Conservation (phyloP, 495 filamentous ascomycete genomes). For the Lichenothelia convexa region DNA sequence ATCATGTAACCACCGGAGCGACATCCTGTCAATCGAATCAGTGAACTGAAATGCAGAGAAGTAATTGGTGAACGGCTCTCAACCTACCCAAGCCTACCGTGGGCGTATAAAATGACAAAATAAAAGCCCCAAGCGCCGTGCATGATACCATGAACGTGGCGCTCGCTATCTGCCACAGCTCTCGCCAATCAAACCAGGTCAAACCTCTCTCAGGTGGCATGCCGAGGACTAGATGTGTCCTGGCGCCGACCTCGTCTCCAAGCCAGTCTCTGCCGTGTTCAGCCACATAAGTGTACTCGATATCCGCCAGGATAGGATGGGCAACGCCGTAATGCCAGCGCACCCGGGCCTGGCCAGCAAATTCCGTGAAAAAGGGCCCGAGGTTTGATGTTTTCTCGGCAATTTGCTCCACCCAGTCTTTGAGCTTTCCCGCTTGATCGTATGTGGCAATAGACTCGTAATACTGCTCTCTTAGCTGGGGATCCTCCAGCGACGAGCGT, state of each 20-base stretch:
- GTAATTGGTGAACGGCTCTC: too few relatives aligned
- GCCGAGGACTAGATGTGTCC: constrained; percentile 20
- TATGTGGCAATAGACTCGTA: constrained; percentile 6
- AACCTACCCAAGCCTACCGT: constrained; percentile 32
- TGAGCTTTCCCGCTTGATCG: constrained; percentile 1
- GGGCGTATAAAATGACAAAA: constrained; percentile 26
- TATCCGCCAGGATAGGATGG: constrained; percentile 24
- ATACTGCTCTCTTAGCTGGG: constrained; percentile 8
- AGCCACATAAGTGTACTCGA: constrained; percentile 25
- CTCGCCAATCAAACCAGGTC: constrained; percentile 26
- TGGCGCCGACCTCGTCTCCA: constrained; percentile 16
- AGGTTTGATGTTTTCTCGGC: constrained; percentile 4
- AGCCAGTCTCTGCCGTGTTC: constrained; percentile 23
- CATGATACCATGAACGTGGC: constrained; percentile 19
- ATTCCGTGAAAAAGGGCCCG: constrained; percentile 20
- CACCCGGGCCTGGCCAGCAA: constrained; percentile 30
- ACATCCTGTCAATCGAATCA: too few relatives aligned
- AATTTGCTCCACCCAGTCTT: constrained; percentile 4
- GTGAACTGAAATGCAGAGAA: too few relatives aligned
- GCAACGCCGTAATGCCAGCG: constrained; percentile 29
- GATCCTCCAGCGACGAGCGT: constrained; percentile 15
- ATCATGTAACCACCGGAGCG: constrained; percentile 30
- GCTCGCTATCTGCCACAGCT: constrained; percentile 23
- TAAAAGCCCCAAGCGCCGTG: constrained; percentile 22
- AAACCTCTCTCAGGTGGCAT: constrained; percentile 14